phyloP scores from a whole-genome alignment of 2,329 filamentous ascomycete genomes.

The Colletotrichum nymphaeae region DNA sequence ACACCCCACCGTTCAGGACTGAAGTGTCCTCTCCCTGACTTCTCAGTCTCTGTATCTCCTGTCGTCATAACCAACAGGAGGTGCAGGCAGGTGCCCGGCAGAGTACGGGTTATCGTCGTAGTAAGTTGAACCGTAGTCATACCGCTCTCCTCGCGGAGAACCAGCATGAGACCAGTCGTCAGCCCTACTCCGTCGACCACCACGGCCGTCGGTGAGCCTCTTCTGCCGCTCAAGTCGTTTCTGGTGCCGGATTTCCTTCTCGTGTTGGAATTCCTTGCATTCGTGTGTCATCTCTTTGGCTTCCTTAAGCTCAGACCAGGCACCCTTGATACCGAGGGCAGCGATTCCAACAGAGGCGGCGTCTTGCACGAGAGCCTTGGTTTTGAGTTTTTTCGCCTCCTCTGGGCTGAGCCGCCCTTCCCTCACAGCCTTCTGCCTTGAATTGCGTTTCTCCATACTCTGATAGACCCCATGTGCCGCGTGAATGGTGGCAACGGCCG shows the following conservation, averaged over 20 bases:
- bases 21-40: neutral
- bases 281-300: conserved; percentile 62
- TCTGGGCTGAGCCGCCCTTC: conserved; percentile 62
- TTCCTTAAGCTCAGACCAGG: conserved; percentile 67
- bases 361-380: conserved; percentile 67
- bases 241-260: conserved; percentile 62
- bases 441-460: conserved; percentile 67
- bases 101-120: conserved; percentile 60
- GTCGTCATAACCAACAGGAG: conserved; percentile 50
- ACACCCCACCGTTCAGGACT: neutral
- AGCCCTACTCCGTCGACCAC: conserved; percentile 49
- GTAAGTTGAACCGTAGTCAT: conserved; percentile 58
- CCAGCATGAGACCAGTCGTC: conserved; percentile 58
- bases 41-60: conserved; percentile 45
- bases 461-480: conserved; percentile 69
- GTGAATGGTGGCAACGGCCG: conserved; percentile 69
- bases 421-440: conserved; percentile 63
- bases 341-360: conserved; percentile 69
- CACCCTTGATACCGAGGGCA: conserved; percentile 67
- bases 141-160: conserved; percentile 48
- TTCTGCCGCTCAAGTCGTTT: conserved; percentile 54
- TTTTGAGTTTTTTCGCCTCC: conserved; percentile 68
- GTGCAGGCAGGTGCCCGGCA: conserved; percentile 52
- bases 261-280: conserved; percentile 59
- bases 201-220: conserved; percentile 45